A percentile compares a stretch with the other conserved stretches of the same genome.
Evolutionary conservation across 1,284 basidiomycete genomes (phyloP).

Genomic region (Pascua sp.): DNA sequence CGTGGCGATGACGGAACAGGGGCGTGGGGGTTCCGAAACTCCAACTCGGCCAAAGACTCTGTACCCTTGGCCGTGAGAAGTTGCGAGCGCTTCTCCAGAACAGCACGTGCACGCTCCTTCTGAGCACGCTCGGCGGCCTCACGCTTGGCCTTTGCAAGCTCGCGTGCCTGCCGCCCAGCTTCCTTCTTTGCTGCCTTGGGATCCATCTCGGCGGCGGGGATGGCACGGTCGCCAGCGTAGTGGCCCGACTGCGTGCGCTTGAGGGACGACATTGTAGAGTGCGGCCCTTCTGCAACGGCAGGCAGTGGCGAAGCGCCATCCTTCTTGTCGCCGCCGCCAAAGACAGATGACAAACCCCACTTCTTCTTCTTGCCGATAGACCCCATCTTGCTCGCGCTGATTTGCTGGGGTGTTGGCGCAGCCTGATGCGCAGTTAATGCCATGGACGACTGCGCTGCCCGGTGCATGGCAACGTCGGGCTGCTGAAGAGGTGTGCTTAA

Average conservation of each 20-base stretch:
- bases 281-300: slow-evolving; percentile 59
- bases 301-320: slow-evolving; percentile 52
- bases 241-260: slow-evolving; percentile 78
- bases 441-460: slow-evolving; percentile 4
- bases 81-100: slow-evolving; percentile 85
- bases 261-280: slow-evolving; percentile 52
- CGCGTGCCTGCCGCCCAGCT: slow-evolving; percentile 73
- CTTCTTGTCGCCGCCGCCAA: slow-evolving; percentile 68
- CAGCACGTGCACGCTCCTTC: slow-evolving; percentile 84
- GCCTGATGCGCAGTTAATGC: not conserved
- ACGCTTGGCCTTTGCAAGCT: slow-evolving; percentile 83
- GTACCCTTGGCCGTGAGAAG: slow-evolving; percentile 55
- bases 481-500: not conserved
- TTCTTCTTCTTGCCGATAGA: slow-evolving; percentile 49
- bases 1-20: not conserved
- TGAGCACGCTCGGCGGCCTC: slow-evolving; percentile 64
- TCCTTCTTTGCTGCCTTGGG: slow-evolving; percentile 87
- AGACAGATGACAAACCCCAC: slow-evolving; percentile 57
- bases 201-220: slow-evolving; percentile 51
- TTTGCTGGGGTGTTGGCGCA: not conserved
- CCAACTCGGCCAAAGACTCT: slow-evolving; percentile 13
- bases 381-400: slow-evolving; percentile 6
- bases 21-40: slow-evolving; percentile 8
- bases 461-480: not conserved
- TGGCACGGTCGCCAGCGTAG: slow-evolving; percentile 60